These are phyloP conservation scores for Penicillium dipodomyicola DNA, from an alignment of 495 filamentous ascomycete species.

Conservation along the genomic window DNA sequence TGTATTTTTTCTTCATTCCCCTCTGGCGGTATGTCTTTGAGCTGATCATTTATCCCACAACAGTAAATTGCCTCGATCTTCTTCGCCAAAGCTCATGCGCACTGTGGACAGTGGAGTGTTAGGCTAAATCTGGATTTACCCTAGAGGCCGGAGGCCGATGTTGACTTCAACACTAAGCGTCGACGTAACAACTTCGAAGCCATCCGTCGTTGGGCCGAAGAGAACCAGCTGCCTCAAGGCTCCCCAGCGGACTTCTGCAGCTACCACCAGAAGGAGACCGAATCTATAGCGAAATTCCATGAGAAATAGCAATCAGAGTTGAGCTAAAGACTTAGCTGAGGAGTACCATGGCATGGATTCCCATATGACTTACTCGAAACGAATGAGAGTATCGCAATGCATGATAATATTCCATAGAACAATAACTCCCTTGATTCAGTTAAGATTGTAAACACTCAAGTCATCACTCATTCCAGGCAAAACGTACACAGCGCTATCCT, in stretches of 20 bases:
- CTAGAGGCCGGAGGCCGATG: slow-evolving; percentile 43
- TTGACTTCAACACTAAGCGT: slow-evolving; percentile 56
- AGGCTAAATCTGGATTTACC: slow-evolving; percentile 53
- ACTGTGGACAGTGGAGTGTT: slow-evolving; percentile 50
- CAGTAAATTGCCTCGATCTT: slow-evolving; percentile 55
- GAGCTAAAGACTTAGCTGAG: neutral
- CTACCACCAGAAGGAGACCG: slow-evolving; percentile 36
- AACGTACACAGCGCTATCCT: slow-evolving; percentile 27
- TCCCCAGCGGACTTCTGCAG: slow-evolving; percentile 42
- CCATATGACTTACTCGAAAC: neutral
- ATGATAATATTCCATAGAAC: neutral
- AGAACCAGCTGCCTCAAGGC: slow-evolving; percentile 43
- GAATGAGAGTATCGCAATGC: neutral
- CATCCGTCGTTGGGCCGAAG: slow-evolving; percentile 50
- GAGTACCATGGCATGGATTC: neutral
- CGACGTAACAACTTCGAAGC: slow-evolving; percentile 55
- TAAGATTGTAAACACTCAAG: slow-evolving; percentile 26
- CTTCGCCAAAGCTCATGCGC: slow-evolving; percentile 57
- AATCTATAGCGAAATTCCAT: slow-evolving; percentile 42
- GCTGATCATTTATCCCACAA: neutral
- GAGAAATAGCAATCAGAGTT: neutral
- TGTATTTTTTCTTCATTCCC: slow-evolving; percentile 26
- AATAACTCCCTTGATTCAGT: neutral
- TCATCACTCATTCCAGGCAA: slow-evolving; percentile 28
- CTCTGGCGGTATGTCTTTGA: too few relatives aligned